phyloP scores from a whole-genome alignment of 306 rosid genomes.

The Malus sieversii region DNA sequence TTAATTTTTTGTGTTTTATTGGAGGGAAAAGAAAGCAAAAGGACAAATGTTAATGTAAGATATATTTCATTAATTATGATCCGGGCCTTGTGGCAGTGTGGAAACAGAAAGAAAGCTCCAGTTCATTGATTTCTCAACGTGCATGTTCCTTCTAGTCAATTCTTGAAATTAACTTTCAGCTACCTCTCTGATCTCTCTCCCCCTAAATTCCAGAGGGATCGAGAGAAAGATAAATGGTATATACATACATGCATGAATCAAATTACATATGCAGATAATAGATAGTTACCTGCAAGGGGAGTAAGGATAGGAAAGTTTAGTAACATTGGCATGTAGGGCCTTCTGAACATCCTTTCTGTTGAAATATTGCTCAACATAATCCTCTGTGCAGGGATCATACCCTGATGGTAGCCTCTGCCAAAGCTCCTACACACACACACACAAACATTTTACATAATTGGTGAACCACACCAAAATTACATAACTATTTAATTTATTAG shows the following conservation, averaged over 20 bases:
- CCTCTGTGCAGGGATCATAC: conserved; percentile 53
- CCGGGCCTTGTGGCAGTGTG: background rate
- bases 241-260: too few relatives aligned
- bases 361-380: conserved; percentile 33
- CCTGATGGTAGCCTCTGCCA: conserved; percentile 53
- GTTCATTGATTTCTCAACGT: background rate
- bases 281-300: conserved; percentile 45
- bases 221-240: background rate
- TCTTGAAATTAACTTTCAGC: background rate
- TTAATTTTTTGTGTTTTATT: background rate
- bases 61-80: background rate
- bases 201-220: background rate
- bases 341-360: conserved; percentile 52
- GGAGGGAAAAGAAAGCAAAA: background rate
- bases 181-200: background rate
- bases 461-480: background rate
- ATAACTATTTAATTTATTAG: background rate
- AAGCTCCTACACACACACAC: conserved; percentile 20
- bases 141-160: background rate
- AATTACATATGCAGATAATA: too few relatives aligned
- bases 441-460: background rate
- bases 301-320: conserved; percentile 45
- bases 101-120: background rate
- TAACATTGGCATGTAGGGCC: conserved; percentile 58
- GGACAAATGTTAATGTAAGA: background rate